A percentile compares a stretch with the other conserved stretches of the same genome.
Evolutionary conservation across 1,139 yeast species (phyloP).

Genomic region (Pichia sp.): DNA sequence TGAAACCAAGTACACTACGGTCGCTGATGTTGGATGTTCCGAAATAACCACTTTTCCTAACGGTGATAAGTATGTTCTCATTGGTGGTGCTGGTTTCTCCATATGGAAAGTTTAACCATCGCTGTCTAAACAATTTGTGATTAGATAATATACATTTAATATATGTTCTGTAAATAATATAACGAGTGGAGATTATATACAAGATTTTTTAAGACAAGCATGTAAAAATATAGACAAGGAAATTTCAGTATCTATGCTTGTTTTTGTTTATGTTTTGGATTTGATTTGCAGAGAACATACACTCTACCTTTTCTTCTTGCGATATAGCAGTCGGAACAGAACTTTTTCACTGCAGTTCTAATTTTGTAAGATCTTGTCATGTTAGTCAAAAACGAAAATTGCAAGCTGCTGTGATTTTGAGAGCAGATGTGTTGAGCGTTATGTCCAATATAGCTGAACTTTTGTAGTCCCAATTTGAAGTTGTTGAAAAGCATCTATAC

Average conservation of each 20-base stretch:
- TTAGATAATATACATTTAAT: neutral
- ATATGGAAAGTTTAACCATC: constrained; percentile 36
- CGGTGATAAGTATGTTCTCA: constrained; percentile 30
- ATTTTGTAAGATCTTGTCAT: constrained; percentile 54
- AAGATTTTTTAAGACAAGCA: neutral
- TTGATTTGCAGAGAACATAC: constrained; percentile 85
- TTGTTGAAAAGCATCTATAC: constrained; percentile 14
- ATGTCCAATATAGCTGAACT: constrained; percentile 9
- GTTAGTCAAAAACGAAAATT: constrained; percentile 13
- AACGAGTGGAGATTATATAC: neutral
- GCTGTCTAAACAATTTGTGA: neutral
- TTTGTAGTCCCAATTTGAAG: constrained; percentile 17
- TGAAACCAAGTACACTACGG: constrained; percentile 57
- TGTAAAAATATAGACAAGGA: no score
- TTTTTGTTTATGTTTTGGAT: constrained; percentile 94
- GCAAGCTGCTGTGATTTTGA: constrained; percentile 10
- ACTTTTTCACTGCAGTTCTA: constrained; percentile 81
- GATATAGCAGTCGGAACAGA: constrained; percentile 85
- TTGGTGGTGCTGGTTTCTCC: constrained; percentile 72
- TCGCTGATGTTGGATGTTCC: constrained; percentile 84
- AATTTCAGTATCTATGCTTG: constrained; percentile 86
- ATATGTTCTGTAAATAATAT: neutral
- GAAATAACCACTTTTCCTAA: constrained; percentile 33
- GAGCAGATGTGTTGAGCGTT: constrained; percentile 9
- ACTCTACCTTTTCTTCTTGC: constrained; percentile 93